Evolutionary conservation across 139 green algal genomes (phyloP).

Genomic region (Closterium sp.): DNA sequence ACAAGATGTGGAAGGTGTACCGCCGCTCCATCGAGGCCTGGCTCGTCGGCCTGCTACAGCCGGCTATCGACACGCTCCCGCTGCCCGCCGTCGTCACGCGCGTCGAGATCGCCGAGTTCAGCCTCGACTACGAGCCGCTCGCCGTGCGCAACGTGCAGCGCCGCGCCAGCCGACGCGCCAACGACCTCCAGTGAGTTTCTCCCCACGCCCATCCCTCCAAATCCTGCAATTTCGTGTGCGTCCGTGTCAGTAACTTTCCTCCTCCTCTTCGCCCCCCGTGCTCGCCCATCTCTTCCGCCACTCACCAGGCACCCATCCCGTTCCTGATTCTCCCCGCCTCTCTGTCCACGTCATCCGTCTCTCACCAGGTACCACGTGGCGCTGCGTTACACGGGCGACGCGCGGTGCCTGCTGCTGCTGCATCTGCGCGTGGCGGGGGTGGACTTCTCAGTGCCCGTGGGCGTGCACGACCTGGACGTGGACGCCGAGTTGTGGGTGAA

Average conservation of each 20-base stretch:
- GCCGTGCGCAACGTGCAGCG: slow-evolving; percentile 86
- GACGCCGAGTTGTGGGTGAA: slow-evolving; percentile 93
- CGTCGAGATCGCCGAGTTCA: slow-evolving; percentile 88
- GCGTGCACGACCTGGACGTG: slow-evolving; percentile 90
- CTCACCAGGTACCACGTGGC: slow-evolving; percentile 45
- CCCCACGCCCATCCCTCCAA: not conserved
- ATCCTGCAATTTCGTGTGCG: too few relatives aligned
- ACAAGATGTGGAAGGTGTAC: slow-evolving; percentile 88
- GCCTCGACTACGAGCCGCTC: slow-evolving; percentile 90
- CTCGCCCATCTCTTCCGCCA: not conserved
- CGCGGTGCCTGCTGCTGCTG: slow-evolving; percentile 39
- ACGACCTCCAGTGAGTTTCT: slow-evolving; percentile 43
- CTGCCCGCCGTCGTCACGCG: slow-evolving; percentile 59
- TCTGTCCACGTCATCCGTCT: not conserved
- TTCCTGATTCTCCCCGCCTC: too few relatives aligned
- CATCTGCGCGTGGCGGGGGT: slow-evolving; percentile 15
- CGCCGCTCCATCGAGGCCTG: slow-evolving; percentile 87
- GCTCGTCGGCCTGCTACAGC: slow-evolving; percentile 89
- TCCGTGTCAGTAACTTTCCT: not conserved
- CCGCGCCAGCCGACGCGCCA: slow-evolving; percentile 65
- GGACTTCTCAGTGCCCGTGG: slow-evolving; percentile 66
- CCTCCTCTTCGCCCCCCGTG: not conserved
- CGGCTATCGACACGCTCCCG: slow-evolving; percentile 84
- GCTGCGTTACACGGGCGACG: slow-evolving; percentile 46
- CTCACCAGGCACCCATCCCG: too few relatives aligned